A percentile compares a stretch with the other conserved stretches of the same genome.
These are phyloP conservation scores for Glonium stellatum DNA, from an alignment of 495 filamentous ascomycete genomes.

Conservation along the genomic window DNA sequence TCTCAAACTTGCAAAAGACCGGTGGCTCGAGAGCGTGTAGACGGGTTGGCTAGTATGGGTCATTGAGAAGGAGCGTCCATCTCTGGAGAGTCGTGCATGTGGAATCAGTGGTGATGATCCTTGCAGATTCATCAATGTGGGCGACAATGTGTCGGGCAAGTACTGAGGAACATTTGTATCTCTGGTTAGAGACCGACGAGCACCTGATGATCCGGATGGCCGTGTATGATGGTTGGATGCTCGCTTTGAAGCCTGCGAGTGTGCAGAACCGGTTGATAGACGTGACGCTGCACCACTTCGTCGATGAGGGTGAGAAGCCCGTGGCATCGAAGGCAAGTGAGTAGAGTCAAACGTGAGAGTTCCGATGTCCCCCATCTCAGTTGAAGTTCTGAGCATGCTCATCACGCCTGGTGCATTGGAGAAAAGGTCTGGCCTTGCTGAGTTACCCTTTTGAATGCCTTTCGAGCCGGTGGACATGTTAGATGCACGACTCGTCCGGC, in stretches of 20 bases:
- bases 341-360: constrained; percentile 49
- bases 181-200: constrained; percentile 14
- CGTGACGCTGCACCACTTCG: constrained; percentile 25
- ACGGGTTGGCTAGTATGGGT: constrained; percentile 45
- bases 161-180: constrained; percentile 22
- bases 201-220: constrained; percentile 21
- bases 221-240: constrained; percentile 10
- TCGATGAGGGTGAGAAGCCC: constrained; percentile 16
- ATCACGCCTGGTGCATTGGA: constrained; percentile 31
- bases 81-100: constrained; percentile 14
- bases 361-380: constrained; percentile 62
- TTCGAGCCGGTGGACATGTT: constrained; percentile 33
- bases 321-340: constrained; percentile 35
- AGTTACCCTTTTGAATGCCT: constrained; percentile 1
- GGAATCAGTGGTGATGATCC: constrained; percentile 30
- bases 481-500: constrained; percentile 36
- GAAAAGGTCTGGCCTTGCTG: constrained; percentile 18
- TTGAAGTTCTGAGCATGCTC: constrained; percentile 64
- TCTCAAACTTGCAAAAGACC: constrained; percentile 48
- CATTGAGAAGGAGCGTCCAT: constrained; percentile 52
- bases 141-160: constrained; percentile 19
- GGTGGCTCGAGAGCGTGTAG: constrained; percentile 45
- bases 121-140: constrained; percentile 26
- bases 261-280: constrained; percentile 24
- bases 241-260: constrained; percentile 18